These are phyloP conservation scores for Aspergillus candidus DNA, from an alignment of 2,329 filamentous ascomycete genomes.

Conservation along the genomic window DNA sequence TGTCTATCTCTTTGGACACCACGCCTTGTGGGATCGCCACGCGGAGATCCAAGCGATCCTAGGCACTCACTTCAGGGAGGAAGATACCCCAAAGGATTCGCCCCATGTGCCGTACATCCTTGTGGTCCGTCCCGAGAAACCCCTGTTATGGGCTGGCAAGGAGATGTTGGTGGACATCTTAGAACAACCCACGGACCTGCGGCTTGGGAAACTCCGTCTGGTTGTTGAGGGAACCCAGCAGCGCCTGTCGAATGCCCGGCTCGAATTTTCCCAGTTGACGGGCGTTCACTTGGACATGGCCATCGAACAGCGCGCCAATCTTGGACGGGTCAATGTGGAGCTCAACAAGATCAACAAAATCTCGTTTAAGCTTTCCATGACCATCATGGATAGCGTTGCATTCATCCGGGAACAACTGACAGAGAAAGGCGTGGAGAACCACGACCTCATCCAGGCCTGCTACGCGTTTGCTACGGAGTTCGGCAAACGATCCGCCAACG, in stretches of 20 bases:
- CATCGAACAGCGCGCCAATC: conserved; percentile 86
- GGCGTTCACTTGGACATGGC: conserved; percentile 81
- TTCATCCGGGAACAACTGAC: conserved; percentile 77
- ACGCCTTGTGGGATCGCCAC: conserved; percentile 65
- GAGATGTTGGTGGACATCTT: conserved; percentile 65
- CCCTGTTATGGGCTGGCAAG: conserved; percentile 74
- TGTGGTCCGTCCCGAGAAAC: conserved; percentile 73
- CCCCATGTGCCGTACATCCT: conserved; percentile 73
- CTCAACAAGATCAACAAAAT: conserved; percentile 93
- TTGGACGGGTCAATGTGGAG: conserved; percentile 84
- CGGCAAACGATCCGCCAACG: conserved; percentile 84
- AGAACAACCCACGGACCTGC: conserved; percentile 76
- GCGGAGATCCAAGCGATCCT: conserved; percentile 82
- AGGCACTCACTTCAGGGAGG: conserved; percentile 67
- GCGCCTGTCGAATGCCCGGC: conserved; percentile 70
- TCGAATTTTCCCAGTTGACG: conserved; percentile 68
- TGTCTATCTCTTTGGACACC: conserved; percentile 78
- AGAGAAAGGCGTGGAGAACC: conserved; percentile 68
- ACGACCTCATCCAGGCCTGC: conserved; percentile 94
- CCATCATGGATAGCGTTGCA: conserved; percentile 97
- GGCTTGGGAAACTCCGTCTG: conserved; percentile 76
- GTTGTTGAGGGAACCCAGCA: conserved; percentile 82
- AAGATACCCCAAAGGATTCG: conserved; percentile 64
- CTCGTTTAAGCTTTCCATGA: conserved; percentile 92
- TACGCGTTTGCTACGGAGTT: conserved; percentile 99